A percentile compares a stretch with the other conserved stretches of the same genome.
phyloP scores from a whole-genome alignment of 148 eudicot genomes.

The Vaccinium darrowii region DNA sequence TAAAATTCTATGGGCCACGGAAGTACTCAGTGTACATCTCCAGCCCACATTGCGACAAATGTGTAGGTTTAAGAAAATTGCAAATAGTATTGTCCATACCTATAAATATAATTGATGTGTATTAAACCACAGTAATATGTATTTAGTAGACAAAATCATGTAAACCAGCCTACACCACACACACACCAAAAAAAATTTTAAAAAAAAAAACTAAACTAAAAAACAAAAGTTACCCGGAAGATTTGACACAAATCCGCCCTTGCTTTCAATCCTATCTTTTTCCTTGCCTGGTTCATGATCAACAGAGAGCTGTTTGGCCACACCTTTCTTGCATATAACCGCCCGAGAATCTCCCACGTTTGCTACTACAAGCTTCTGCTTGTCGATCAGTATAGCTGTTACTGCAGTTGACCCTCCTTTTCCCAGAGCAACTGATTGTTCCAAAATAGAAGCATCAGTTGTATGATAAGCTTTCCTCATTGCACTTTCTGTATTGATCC shows the following conservation, averaged over 20 bases:
- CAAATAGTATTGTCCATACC: background rate
- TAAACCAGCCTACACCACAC: background rate
- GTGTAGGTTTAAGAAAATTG: conserved; percentile 2
- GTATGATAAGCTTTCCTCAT: conserved; percentile 49
- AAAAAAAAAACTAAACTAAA: no score
- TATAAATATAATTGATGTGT: background rate
- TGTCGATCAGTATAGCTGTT: conserved; percentile 56
- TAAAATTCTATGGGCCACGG: background rate
- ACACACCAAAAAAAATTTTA: background rate
- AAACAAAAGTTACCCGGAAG: conserved; percentile 37
- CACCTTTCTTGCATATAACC: conserved; percentile 49
- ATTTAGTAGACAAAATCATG: background rate
- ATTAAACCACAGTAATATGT: background rate
- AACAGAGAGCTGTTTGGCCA: conserved; percentile 44
- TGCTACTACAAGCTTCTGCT: conserved; percentile 53
- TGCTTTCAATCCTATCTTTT: conserved; percentile 45
- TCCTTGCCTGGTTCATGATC: conserved; percentile 63
- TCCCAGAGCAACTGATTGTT: conserved; percentile 37
- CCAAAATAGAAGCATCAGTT: conserved; percentile 51
- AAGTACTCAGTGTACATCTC: background rate
- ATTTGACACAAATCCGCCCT: conserved; percentile 59
- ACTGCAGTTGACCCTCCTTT: conserved; percentile 71
- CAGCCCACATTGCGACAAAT: background rate
- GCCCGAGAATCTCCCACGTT: conserved; percentile 74
- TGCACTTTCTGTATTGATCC: conserved; percentile 47